Evolutionary conservation across 768 basidiomycete species (phyloP).

Genomic region (Stropharia rugosoannulata): DNA sequence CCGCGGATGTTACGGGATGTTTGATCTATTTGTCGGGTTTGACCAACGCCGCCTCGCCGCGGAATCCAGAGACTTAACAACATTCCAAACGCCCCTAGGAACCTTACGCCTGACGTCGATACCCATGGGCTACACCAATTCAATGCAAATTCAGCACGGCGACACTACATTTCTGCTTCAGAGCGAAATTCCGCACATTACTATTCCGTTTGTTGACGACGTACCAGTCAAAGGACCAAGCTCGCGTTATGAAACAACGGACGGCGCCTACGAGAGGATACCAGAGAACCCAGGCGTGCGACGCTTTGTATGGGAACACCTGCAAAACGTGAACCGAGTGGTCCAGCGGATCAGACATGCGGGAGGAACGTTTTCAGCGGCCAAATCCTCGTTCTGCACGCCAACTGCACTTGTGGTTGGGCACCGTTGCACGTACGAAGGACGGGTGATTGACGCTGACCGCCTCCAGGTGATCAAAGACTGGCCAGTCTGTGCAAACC

Average conservation of each 20-base stretch:
- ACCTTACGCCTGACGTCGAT: constrained; percentile 28
- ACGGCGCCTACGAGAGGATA: constrained; percentile 20
- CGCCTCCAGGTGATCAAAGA: constrained; percentile 22
- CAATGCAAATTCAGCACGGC: constrained; percentile 31
- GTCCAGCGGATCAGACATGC: constrained; percentile 27
- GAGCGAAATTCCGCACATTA: constrained; percentile 20
- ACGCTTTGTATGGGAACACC: constrained; percentile 39
- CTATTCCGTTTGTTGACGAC: constrained; percentile 31
- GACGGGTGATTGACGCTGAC: constrained; percentile 21
- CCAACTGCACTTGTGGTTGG: constrained; percentile 21
- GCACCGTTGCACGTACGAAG: constrained; percentile 23
- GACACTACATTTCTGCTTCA: constrained; percentile 24
- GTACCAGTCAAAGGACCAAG: constrained; percentile 28
- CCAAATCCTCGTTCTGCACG: constrained; percentile 27
- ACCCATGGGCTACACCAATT: constrained; percentile 41
- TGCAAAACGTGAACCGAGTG: constrained; percentile 27
- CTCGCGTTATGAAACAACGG: constrained; percentile 22
- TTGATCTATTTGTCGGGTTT: constrained; percentile 36
- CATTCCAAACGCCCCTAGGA: constrained; percentile 38
- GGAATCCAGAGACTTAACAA: constrained; percentile 31
- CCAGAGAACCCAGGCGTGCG: constrained; percentile 25
- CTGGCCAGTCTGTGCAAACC: constrained; percentile 24
- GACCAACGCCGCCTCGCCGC: no score
- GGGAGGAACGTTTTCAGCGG: constrained; percentile 31
- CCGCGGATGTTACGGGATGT: constrained; percentile 20